Conservation (phyloP, 345 rosid species). For the Bretschneidera sinensis region DNA sequence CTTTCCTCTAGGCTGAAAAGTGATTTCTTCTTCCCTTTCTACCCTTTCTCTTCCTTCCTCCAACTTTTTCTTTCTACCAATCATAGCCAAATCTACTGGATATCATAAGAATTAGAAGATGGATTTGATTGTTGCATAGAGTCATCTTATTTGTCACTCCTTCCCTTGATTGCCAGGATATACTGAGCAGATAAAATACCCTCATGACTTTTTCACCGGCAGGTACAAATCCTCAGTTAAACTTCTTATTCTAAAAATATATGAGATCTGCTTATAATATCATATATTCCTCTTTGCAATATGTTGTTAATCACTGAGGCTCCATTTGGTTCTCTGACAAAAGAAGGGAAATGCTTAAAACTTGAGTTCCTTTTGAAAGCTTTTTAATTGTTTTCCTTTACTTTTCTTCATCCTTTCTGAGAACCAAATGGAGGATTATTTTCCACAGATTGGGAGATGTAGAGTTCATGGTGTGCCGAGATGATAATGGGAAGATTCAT, state of each 20-base stretch:
- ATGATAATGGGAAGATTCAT: conserved; percentile 52
- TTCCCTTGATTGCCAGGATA: conserved; percentile 42
- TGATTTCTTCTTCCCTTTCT: too few species aligned
- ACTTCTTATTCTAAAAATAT: not conserved
- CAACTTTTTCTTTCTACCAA: too few species aligned
- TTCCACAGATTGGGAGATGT: conserved; percentile 66
- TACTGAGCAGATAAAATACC: conserved; percentile 60
- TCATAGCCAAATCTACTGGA: too few species aligned
- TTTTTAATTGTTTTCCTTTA: not conserved
- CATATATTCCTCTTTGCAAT: too few species aligned
- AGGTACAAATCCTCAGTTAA: conserved; percentile 35
- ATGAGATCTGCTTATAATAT: too few species aligned
- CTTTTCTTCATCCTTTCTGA: not conserved
- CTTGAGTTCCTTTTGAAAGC: not conserved
- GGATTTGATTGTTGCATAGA: not conserved
- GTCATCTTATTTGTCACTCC: too few species aligned
- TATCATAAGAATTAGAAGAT: not conserved
- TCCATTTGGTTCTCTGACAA: not conserved
- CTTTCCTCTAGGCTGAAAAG: too few species aligned
- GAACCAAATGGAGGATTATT: conserved; percentile 15
- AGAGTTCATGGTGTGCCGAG: conserved; percentile 74
- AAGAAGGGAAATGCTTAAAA: not conserved
- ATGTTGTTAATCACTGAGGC: not conserved
- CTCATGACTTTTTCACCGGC: conserved; percentile 72
- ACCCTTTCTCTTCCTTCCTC: too few species aligned